Evolutionary conservation across 2,329 filamentous ascomycete species (phyloP).

Genomic region (Bipolaris victoriae): DNA sequence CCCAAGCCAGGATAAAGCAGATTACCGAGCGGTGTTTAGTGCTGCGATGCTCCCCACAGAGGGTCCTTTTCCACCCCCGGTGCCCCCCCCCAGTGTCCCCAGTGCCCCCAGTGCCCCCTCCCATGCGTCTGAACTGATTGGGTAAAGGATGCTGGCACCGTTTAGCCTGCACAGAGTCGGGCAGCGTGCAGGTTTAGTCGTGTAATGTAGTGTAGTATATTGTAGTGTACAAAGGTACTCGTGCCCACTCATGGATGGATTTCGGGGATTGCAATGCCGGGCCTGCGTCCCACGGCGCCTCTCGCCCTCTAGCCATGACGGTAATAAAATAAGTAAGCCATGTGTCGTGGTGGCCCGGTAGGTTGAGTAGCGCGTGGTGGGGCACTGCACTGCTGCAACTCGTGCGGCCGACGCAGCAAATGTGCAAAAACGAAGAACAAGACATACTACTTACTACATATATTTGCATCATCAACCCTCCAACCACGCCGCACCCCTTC

Average conservation of each 20-base stretch:
- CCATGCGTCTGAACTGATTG: background rate
- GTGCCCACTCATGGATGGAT: too few relatives aligned
- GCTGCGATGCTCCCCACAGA: background rate
- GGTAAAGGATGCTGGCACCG: background rate
- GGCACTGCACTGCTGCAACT: background rate
- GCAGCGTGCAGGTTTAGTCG: too few relatives aligned
- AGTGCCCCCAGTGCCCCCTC: background rate
- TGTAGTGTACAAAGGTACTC: too few relatives aligned
- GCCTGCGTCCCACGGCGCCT: too few relatives aligned
- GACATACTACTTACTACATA: background rate
- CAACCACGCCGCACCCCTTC: background rate
- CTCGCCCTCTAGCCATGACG: too few relatives aligned
- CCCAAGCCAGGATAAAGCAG: background rate
- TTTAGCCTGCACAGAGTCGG: background rate
- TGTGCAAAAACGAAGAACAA: background rate
- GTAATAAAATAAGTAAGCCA: too few relatives aligned
- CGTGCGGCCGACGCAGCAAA: background rate
- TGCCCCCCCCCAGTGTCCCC: too few relatives aligned
- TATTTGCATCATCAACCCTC: background rate
- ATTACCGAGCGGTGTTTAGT: background rate
- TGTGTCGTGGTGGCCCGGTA: background rate
- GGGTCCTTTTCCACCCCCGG: too few relatives aligned
- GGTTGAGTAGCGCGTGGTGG: conserved; percentile 1
- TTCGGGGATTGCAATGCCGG: too few relatives aligned
- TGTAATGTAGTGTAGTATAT: too few relatives aligned